Conservation (phyloP, 2,329 filamentous ascomycete genomes). For the Penicillium nordicum region DNA sequence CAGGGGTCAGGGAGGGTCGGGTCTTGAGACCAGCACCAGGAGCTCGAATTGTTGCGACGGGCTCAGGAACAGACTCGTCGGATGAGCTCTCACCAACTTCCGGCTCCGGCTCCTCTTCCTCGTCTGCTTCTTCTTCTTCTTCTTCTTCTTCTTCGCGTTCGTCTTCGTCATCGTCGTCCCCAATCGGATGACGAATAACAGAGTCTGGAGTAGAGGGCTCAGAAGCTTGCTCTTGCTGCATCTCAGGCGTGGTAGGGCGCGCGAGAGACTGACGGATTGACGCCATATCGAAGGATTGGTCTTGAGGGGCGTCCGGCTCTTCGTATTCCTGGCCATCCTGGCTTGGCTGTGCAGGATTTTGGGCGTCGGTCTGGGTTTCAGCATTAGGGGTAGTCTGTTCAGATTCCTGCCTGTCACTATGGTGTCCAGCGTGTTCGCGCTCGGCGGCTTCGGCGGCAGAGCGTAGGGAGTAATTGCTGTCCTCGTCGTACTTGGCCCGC, state of each 20-base stretch:
- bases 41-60: slow-evolving; percentile 82
- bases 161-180: slow-evolving; percentile 40
- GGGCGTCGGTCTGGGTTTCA: slow-evolving; percentile 1
- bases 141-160: background rate
- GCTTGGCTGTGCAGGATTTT: slow-evolving; percentile 14
- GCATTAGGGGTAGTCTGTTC: slow-evolving; percentile 34
- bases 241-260: slow-evolving; percentile 48
- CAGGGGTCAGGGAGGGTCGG: slow-evolving; percentile 79
- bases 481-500: slow-evolving; percentile 51
- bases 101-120: slow-evolving; percentile 35
- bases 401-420: slow-evolving; percentile 30
- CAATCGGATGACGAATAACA: slow-evolving; percentile 75
- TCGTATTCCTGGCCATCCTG: slow-evolving; percentile 40
- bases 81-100: slow-evolving; percentile 34
- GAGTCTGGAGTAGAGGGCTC: slow-evolving; percentile 79
- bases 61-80: slow-evolving; percentile 68
- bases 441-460: slow-evolving; percentile 29
- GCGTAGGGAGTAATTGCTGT: slow-evolving; percentile 53
- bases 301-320: slow-evolving; percentile 10
- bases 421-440: slow-evolving; percentile 8
- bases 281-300: slow-evolving; percentile 34
- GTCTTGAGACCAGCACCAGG: slow-evolving; percentile 85
- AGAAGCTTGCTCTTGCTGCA: slow-evolving; percentile 56
- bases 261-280: slow-evolving; percentile 39
- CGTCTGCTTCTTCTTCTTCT: background rate